Base-by-base conservation (phyloP, 257 asterid species). In the Rhazya stricta region DNA sequence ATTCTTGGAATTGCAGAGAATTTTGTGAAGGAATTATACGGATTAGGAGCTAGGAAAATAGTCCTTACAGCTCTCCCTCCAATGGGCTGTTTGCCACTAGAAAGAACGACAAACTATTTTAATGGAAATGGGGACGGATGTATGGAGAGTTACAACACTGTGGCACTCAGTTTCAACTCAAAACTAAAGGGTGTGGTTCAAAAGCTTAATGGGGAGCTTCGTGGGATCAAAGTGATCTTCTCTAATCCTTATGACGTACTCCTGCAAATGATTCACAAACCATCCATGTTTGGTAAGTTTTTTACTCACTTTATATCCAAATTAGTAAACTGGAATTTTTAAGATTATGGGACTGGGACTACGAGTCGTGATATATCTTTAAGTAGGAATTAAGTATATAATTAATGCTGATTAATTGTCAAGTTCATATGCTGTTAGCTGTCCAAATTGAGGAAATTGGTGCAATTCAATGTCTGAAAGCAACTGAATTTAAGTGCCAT, bases 81-180 rank as follows among this genome's bases (percentile, higher is more conserved):
- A 27, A 93, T 93, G 96, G 98, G 98, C 6, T 93, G 98, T 76
- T 72, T 93, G 67, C 98, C 97, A 3, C 32, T 93, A 75, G 98
- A 93, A 83, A 87, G 98, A 80, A 74, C 90, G 23, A 89, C 90
- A 4, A 93, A 88, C 37, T 88, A 76, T 61, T 56, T 91, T 5
- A 83, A 83, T 69, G 98, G 98, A 23, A 77, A 83, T 56, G 98
- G 97, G 25, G 78, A 76, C 50, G 85, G 66, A 8, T 94, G 98
- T 83, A 74, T 79, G 79, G 91, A 94, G 8, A 78, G 78, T 29
- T 94, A 94, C 82, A 94, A 94, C 36, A 42, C 2, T 1, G 93
- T 94, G 54, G 97, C 97, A 1, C 25, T 74, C 67, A 81, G 67
- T 48, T 94, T 88, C 34, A 90, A 94, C 74, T 81, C 19, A 2